Base-by-base conservation (phyloP, 495 filamentous ascomycete species). In the Poronia punctata region DNA sequence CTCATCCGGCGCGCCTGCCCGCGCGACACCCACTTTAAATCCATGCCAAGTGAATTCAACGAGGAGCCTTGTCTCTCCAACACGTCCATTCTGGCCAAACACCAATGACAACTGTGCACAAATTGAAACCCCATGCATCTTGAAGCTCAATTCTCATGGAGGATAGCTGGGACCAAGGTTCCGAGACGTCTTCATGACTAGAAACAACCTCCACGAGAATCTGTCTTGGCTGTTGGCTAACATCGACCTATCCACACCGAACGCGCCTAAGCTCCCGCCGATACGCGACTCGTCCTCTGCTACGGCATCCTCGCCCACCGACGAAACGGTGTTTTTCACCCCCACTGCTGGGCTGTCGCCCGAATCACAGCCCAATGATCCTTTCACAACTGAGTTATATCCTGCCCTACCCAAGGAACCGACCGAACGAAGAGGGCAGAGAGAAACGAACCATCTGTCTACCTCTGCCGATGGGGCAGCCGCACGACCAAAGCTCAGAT, bases 131-230 rank as follows among this genome's bases (percentile, higher is more conserved):
- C 29, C 41, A 44, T 44, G 41, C 41, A 41, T 46, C 48, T 49
- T 60, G 46, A 40, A 42, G 37, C 40, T 54, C 47, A 49, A 52
- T 52, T 62, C 52, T 30, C 49, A 55, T 47, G 51, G 49, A 53
- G 40, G 42, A 46, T 46, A 28, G 33, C 37, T 42, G 57, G 59
- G 53, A 59, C 64, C n/a, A 12, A 45, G 19, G 57, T 49, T 63
- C 52, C 56, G 43, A 53, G 32, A 45, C 54, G 57, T 38, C 55
- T 63, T 66, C 54, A 84, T 84, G 80, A 82, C 80, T 67, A 67
- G 64, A 58, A 74, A 82, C 60, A 82, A 82, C 60, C 63, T 82
- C 37, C 56, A 52, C 46, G 65, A 64, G 50, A 75, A 82, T 42
- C 63, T 80, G 49, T 65, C 67, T 46, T 82, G 78, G 78, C 69